Evolutionary conservation across 345 rosid species (phyloP).

Genomic region (Syzygium oleosum): DNA sequence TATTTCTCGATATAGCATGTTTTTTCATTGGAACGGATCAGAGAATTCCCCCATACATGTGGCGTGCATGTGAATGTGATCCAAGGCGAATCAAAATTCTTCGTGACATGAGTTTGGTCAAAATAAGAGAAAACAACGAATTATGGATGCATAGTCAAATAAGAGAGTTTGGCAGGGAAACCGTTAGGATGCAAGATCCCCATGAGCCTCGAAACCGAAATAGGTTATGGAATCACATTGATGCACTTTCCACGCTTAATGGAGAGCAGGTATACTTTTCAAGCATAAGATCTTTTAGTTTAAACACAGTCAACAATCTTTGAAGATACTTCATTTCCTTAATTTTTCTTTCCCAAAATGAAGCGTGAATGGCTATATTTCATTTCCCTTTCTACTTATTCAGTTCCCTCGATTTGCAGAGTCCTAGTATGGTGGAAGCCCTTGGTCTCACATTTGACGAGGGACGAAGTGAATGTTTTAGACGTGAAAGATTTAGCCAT

Average conservation of each 20-base stretch:
- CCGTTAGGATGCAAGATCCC: too few species aligned
- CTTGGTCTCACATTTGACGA: not conserved
- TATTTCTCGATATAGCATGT: too few species aligned
- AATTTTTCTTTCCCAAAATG: not conserved
- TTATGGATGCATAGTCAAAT: too few species aligned
- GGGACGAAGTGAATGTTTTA: not conserved
- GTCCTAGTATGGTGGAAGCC: not conserved
- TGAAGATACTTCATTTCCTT: not conserved
- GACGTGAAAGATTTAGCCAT: not conserved
- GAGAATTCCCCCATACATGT: too few species aligned
- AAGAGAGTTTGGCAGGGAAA: too few species aligned
- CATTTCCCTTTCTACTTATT: not conserved
- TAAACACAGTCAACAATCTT: not conserved
- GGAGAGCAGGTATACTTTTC: not conserved
- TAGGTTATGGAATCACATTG: constrained; percentile 3
- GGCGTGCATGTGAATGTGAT: too few species aligned
- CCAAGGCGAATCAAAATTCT: too few species aligned
- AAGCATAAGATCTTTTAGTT: not conserved
- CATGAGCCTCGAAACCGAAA: not conserved
- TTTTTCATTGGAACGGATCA: too few species aligned
- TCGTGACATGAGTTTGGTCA: too few species aligned
- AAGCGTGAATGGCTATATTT: not conserved
- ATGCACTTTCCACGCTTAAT: not conserved
- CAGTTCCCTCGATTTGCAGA: not conserved
- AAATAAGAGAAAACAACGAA: too few species aligned